phyloP scores from a whole-genome alignment of 306 rosid species.

The Styphnolobium japonicum region DNA sequence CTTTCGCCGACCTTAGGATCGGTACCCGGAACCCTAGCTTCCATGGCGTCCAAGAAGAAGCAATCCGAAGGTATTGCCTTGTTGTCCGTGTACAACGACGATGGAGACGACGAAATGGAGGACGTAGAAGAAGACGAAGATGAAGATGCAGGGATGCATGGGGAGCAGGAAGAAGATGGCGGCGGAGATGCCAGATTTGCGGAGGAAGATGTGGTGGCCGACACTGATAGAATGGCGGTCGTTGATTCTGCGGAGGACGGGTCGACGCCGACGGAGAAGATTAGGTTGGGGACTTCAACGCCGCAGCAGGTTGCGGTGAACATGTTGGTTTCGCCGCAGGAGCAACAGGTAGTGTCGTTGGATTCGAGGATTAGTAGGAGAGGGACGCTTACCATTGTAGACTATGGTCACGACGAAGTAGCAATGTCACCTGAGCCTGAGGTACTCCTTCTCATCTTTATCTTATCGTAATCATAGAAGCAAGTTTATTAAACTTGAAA shows the following conservation, averaged over 20 bases:
- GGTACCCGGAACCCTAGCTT: conserved; percentile 34
- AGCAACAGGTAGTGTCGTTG: conserved; percentile 17
- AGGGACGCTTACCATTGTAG: conserved; percentile 76
- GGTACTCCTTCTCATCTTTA: conserved; percentile 50
- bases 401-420: conserved; percentile 88
- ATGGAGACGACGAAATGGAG: conserved; percentile 69
- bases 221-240: conserved; percentile 21
- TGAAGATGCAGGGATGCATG: not conserved
- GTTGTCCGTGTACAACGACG: conserved; percentile 78
- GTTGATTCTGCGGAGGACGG: conserved; percentile 37
- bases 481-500: too few relatives aligned
- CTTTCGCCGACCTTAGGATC: not conserved
- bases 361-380: conserved; percentile 35
- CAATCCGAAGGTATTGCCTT: conserved; percentile 78
- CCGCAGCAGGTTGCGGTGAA: conserved; percentile 33
- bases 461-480: too few relatives aligned
- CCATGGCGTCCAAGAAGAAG: conserved; percentile 70
- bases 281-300: conserved; percentile 35
- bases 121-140: conserved; percentile 40
- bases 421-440: conserved; percentile 97
- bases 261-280: conserved; percentile 36
- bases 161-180: conserved; percentile 10
- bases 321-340: conserved; percentile 42
- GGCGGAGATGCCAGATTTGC: conserved; percentile 27
- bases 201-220: conserved; percentile 46